Conservation (phyloP, 352 stramenopile species). For the Globisporangium radiosum region DNA sequence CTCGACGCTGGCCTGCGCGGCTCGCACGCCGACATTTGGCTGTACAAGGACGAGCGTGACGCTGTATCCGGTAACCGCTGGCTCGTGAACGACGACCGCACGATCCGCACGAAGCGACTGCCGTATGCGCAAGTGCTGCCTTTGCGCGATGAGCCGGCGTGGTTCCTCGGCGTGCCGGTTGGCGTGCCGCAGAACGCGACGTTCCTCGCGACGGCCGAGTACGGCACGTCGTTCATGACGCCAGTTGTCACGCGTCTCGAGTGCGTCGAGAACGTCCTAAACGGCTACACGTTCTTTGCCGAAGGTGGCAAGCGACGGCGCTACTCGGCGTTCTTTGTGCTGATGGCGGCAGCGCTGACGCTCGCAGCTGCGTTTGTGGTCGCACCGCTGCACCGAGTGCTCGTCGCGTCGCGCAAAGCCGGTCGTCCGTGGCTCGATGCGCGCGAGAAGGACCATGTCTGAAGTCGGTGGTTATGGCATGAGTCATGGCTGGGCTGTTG, state of each 20-base stretch:
- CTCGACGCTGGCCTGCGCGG: conserved; percentile 34
- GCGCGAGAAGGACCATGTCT: conserved; percentile 16
- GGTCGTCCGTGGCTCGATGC: conserved; percentile 18
- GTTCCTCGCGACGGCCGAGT: conserved; percentile 59
- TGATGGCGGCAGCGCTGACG: conserved; percentile 23
- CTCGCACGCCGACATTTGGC: conserved; percentile 74
- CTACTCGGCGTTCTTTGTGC: conserved; percentile 19
- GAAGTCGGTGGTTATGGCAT: background rate
- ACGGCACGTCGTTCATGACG: conserved; percentile 62
- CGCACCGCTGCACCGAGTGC: conserved; percentile 16
- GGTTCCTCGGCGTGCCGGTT: conserved; percentile 53
- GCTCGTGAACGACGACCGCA: conserved; percentile 70
- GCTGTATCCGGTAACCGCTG: conserved; percentile 22
- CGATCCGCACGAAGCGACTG: conserved; percentile 55
- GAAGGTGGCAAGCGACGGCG: conserved; percentile 24
- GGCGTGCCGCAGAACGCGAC: conserved; percentile 47
- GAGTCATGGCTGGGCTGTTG: background rate
- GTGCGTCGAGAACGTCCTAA: conserved; percentile 75
- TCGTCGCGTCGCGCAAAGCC: conserved; percentile 17
- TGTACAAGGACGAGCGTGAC: conserved; percentile 55
- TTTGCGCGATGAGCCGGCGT: conserved; percentile 24
- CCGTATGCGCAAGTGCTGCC: conserved; percentile 65
- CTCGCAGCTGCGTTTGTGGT: conserved; percentile 20
- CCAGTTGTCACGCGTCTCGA: conserved; percentile 66
- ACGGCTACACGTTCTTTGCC: conserved; percentile 66